Base-by-base conservation (phyloP, 805 yeast species). In the Candida hungchunana region DNA sequence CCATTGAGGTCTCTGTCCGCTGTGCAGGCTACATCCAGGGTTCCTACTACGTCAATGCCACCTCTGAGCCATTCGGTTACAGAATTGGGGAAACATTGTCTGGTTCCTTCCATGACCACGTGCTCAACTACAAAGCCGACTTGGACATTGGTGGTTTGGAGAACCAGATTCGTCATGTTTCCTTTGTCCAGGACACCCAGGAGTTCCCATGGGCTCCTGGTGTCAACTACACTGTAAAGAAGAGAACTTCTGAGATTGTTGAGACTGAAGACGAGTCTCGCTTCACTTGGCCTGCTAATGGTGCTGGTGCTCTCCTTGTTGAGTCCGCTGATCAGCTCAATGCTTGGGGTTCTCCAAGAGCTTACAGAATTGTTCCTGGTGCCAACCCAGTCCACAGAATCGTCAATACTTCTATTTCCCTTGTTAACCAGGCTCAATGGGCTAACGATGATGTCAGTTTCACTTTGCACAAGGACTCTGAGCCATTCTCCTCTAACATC, bases 1-100 rank as follows among this genome's bases (percentile, higher is more conserved):
- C 58, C 17, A 29, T 54, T 37, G 57, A 54, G 19, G 53, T 53
- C 24, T 40, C 50, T 21, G 55, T 48, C 18, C 44, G 59, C 32
- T 57, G 58, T 29, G 57, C 59, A 27, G 59, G 59, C 37, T 54
- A 32, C 44, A 54, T 54, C 18, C 59, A 54, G 36, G 57, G 56
- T 36, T 51, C 56, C 14, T 54, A 48, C 31, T 54, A 50, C 40
- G 46, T 46, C 31, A 43, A 36, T 40, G 44, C 16, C 43, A 45
- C 44, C 5, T 36, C 42, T 16, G 36, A 21, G 15, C 42, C 42
- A 22, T 54, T 45, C 29, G 59, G 59, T 18, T 42, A 47, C 37
- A 42, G 26, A 29, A 35, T 54, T 28, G 46, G 44, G 31, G 46
- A 54, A 31, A 44, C 47, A 5, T 26, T 54, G n/a, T 43, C 55